Evolutionary conservation across 805 yeast genomes (phyloP), one percentile per base, ranked within the genome.

Genomic region (Kockiozyma suomiensis): DNA sequence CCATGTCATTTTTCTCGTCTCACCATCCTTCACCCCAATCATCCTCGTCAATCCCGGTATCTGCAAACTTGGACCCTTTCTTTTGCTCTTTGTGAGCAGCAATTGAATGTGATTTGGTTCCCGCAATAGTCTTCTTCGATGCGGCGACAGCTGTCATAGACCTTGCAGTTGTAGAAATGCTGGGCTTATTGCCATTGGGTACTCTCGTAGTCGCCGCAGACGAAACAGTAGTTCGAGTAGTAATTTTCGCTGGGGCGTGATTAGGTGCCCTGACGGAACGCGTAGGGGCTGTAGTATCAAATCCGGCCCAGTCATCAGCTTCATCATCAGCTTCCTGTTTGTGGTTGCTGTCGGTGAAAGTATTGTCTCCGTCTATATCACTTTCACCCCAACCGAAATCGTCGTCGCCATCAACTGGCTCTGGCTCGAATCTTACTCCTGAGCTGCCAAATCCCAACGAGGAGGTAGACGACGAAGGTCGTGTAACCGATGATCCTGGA

Each of bases 361-460:
- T 30, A 4, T 49, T 60, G 46, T 61, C 47, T n/a, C 38, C 61
- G 26, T 61, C 66, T 26, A 56, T 40, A 7, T 38, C 64, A n/a
- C n/a, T n/a, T n/a, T n/a, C n/a, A 30, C 66, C 73, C 74, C 77
- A 74, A 17, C 69, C 74, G 33, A 68, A 75, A n/a, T 66, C 70
- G 26, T 64, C 73, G n/a, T 64, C 67, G 38, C 65, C 70, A n/a
- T 64, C 69, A n/a, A 49, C 66, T 15, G 64, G 68, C 43, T 64
- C 69, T 12, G 56, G 52, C 13, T 47, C 56, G 30, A 56, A 53
- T 35, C 33, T 50, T 4, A 53, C 46, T 17, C 35, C 48, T 21
- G 40, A 48, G 43, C 61, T 56, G 21, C 56, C 56, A 52, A 55
- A 59, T 8, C 57, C 64, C 23, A 54, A 42, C 33, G 59, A 43